Evolutionary conservation across 1,139 yeast species (phyloP).

Genomic region (Geotrichum candidum): DNA sequence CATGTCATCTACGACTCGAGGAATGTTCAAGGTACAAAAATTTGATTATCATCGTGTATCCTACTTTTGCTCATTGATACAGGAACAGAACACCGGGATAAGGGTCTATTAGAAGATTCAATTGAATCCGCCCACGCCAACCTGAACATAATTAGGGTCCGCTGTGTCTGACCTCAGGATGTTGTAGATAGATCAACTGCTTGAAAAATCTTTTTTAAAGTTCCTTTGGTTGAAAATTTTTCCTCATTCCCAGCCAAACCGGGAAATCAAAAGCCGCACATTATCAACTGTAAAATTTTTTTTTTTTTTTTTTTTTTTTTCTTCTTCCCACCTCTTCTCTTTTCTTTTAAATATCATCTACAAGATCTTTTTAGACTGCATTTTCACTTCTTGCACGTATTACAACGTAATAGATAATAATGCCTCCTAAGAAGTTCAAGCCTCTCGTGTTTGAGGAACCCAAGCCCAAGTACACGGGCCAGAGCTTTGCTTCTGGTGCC

Average conservation of each 20-base stretch:
- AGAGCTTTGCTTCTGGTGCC: constrained; percentile 4
- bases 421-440: constrained; percentile 13
- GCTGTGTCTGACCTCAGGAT: not conserved
- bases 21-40: not conserved
- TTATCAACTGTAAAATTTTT: not conserved
- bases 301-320: not conserved
- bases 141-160: not conserved
- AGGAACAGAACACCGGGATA: too few species aligned
- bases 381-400: not conserved
- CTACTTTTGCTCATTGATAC: too few species aligned
- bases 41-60: too few species aligned
- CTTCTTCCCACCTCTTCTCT: not conserved
- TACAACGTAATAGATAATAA: constrained; percentile 1
- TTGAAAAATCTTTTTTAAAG: not conserved
- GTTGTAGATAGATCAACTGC: not conserved
- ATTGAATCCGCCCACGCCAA: not conserved
- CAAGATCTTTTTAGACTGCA: not conserved
- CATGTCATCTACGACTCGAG: not conserved
- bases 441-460: constrained; percentile 12
- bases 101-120: not conserved
- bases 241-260: not conserved
- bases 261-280: not conserved
- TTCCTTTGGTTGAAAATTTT: not conserved
- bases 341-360: not conserved
- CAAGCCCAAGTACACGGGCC: constrained; percentile 4